Conservation (phyloP, 1,284 basidiomycete species). For the Fomes fomentarius region DNA sequence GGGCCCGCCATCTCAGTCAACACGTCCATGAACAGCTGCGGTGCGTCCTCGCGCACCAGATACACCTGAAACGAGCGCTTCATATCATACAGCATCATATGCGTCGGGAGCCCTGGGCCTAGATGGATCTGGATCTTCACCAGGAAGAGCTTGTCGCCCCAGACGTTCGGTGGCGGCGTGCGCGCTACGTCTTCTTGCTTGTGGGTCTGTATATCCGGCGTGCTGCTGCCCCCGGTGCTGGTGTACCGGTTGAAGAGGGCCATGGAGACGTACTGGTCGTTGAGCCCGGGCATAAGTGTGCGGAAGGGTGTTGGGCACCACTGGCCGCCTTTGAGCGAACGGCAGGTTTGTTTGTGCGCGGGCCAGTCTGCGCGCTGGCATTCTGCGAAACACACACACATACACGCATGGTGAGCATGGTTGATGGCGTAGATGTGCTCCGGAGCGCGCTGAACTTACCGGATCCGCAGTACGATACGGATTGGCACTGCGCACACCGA, state of each 20-base stretch:
- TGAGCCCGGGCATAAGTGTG: slow-evolving; percentile 9
- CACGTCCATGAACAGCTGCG: slow-evolving; percentile 17
- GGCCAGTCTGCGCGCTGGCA: slow-evolving; percentile 45
- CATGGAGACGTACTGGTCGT: slow-evolving; percentile 8
- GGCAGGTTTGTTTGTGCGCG: slow-evolving; percentile 41
- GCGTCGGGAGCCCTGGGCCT: neutral
- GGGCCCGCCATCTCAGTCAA: slow-evolving; percentile 23
- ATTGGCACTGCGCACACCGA: slow-evolving; percentile 41
- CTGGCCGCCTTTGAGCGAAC: slow-evolving; percentile 41
- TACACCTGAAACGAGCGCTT: slow-evolving; percentile 39
- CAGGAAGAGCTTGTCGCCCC: slow-evolving; percentile 40
- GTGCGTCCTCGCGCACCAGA: slow-evolving; percentile 23
- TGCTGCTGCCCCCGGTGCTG: slow-evolving; percentile 1
- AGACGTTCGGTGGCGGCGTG: slow-evolving; percentile 33
- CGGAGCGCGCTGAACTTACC: slow-evolving; percentile 23
- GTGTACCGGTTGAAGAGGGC: slow-evolving; percentile 24
- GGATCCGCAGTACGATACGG: slow-evolving; percentile 41
- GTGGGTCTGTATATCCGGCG: neutral
- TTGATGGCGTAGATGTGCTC: too few relatives aligned
- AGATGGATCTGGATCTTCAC: slow-evolving; percentile 40
- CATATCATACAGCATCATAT: slow-evolving; percentile 44
- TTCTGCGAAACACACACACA: slow-evolving; percentile 29
- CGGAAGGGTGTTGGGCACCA: slow-evolving; percentile 40
- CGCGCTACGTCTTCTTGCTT: neutral
- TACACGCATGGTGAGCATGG: too few relatives aligned